phyloP scores from a whole-genome alignment of 352 stramenopile species.

The Phytopythium kandeliae region DNA sequence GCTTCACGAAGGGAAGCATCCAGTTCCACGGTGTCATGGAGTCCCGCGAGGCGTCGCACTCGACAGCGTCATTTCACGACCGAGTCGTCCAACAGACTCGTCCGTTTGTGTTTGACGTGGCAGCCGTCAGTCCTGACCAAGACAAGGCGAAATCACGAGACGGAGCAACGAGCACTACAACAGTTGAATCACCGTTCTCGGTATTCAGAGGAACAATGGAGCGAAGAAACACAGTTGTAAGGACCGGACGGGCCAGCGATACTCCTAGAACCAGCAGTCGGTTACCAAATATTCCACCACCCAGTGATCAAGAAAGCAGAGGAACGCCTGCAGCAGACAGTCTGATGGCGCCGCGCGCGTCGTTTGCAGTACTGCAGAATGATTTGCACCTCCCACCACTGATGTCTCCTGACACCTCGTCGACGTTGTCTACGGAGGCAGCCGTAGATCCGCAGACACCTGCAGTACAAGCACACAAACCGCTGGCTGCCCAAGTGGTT shows the following conservation, averaged over 20 bases:
- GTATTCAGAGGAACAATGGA: background rate
- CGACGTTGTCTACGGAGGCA: background rate
- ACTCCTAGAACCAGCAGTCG: too few species aligned
- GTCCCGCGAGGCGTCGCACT: background rate
- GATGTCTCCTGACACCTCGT: too few species aligned
- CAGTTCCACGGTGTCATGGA: background rate
- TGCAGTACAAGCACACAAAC: background rate
- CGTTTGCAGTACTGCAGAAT: background rate
- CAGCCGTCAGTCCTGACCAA: background rate
- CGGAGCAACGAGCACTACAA: background rate
- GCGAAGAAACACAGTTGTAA: background rate
- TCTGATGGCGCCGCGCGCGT: too few species aligned
- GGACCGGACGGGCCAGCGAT: background rate
- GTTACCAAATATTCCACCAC: background rate
- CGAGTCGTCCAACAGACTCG: background rate
- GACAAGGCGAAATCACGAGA: too few species aligned
- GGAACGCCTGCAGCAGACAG: background rate
- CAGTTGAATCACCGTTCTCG: background rate
- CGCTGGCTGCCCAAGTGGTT: background rate
- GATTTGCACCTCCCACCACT: background rate
- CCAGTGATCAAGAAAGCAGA: background rate
- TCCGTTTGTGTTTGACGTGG: background rate
- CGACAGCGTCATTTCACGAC: background rate
- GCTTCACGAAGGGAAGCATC: background rate
- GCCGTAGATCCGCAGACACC: too few species aligned